These are phyloP conservation scores for Leccinellum luteum DNA, from an alignment of 768 basidiomycete genomes.

Conservation along the genomic window DNA sequence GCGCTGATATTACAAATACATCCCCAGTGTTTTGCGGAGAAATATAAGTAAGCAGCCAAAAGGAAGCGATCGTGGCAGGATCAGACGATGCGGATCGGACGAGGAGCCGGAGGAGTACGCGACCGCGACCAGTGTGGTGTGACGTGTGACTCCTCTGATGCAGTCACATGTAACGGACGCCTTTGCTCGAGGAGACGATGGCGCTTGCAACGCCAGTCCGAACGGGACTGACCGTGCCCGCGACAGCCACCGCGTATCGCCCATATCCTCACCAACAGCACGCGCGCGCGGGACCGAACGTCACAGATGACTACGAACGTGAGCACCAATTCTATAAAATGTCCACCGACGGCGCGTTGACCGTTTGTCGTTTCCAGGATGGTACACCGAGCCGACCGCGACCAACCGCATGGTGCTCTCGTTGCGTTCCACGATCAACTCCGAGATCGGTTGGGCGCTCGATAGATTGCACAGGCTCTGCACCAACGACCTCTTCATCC, in stretches of 20 bases:
- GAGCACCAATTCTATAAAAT: constrained; percentile 22
- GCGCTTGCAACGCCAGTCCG: constrained; percentile 31
- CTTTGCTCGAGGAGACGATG: constrained; percentile 19
- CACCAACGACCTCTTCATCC: constrained; percentile 71
- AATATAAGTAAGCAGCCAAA: too few species aligned
- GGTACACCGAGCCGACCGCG: constrained; percentile 79
- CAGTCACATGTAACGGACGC: background rate
- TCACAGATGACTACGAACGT: constrained; percentile 81
- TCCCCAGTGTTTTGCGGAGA: too few species aligned
- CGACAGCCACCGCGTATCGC: constrained; percentile 23
- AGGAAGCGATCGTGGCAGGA: too few species aligned
- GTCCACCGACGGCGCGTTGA: constrained; percentile 5
- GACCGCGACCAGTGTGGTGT: constrained; percentile 3
- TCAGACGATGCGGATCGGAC: too few species aligned
- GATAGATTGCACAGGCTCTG: constrained; percentile 81
- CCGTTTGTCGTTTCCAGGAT: constrained; percentile 44
- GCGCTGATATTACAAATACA: too few species aligned
- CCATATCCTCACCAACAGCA: constrained; percentile 22
- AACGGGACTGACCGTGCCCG: constrained; percentile 15
- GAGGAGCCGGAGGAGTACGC: too few species aligned
- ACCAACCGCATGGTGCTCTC: constrained; percentile 92
- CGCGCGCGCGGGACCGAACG: constrained; percentile 36
- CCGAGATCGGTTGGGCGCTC: constrained; percentile 88
- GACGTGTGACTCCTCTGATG: constrained; percentile 2
- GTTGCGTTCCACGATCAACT: constrained; percentile 74